These are phyloP conservation scores for Cystofilobasidium macerans DNA, from an alignment of 768 basidiomycete species.

Conservation along the genomic window DNA sequence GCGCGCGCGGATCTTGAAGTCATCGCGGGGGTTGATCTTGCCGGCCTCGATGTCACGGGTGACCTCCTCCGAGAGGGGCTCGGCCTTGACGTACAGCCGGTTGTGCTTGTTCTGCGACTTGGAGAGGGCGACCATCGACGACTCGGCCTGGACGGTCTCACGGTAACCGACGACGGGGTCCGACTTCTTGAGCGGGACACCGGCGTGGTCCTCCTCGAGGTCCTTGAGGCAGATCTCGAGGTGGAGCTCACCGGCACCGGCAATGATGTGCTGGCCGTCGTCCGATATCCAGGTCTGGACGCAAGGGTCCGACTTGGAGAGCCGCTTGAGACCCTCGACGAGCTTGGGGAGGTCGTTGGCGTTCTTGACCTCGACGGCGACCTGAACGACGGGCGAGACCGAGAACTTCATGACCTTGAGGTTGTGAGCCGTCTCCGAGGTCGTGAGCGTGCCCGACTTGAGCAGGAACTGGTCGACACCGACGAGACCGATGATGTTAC, in stretches of 20 bases:
- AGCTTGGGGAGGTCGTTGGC: constrained; percentile 97
- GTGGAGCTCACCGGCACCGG: constrained; percentile 97
- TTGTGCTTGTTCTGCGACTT: constrained; percentile 99
- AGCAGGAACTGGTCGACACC: constrained; percentile 99
- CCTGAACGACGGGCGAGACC: constrained; percentile 96
- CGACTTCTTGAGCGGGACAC: constrained; percentile 96
- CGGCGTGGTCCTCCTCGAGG: constrained; percentile 98
- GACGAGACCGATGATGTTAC: constrained; percentile 98
- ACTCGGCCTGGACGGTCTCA: constrained; percentile 94
- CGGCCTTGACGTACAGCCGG: constrained; percentile 84
- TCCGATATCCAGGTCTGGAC: constrained; percentile 89
- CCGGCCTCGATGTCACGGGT: constrained; percentile 84
- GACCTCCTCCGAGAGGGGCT: constrained; percentile 88
- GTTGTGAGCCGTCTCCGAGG: constrained; percentile 98
- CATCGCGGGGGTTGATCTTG: constrained; percentile 77
- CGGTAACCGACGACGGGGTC: constrained; percentile 90
- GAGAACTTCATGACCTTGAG: constrained; percentile 99
- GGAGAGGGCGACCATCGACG: constrained; percentile 86
- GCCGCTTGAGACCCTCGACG: constrained; percentile 98
- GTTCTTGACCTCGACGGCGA: constrained; percentile 99
- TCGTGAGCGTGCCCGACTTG: constrained; percentile 95
- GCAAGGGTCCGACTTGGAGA: constrained; percentile 99
- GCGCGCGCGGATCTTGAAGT: constrained; percentile 94
- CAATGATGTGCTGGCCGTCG: constrained; percentile 95
- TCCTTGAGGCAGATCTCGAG: constrained; percentile 99